Evolutionary conservation across 306 rosid species (phyloP).

Genomic region (Hippophae gyantsensis): DNA sequence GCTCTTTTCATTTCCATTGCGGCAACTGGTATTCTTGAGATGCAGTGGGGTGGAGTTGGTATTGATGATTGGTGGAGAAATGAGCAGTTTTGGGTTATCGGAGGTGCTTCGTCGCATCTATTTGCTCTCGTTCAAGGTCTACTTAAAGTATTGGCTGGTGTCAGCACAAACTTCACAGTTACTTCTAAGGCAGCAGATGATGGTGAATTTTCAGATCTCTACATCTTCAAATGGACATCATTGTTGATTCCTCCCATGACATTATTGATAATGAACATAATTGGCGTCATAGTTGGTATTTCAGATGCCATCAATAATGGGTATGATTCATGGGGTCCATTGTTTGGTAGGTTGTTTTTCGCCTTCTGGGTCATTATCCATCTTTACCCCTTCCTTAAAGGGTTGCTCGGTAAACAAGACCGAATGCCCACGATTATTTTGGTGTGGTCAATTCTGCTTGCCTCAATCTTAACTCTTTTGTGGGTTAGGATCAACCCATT

Average conservation of each 20-base stretch:
- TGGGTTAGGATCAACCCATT: constrained; percentile 94
- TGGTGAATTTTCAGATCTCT: constrained; percentile 88
- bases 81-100: constrained; percentile 97
- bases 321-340: constrained; percentile 94
- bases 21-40: constrained; percentile 84
- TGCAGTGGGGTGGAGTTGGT: constrained; percentile 93
- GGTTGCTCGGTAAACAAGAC: constrained; percentile 74
- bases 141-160: constrained; percentile 90
- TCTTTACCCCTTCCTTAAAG: constrained; percentile 89
- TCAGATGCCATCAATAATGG: constrained; percentile 94
- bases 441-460: constrained; percentile 88
- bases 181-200: constrained; percentile 95
- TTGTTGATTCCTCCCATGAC: constrained; percentile 77
- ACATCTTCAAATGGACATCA: constrained; percentile 90
- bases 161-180: constrained; percentile 84
- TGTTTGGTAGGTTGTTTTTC: constrained; percentile 85
- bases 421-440: constrained; percentile 78
- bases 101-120: constrained; percentile 88
- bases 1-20: constrained; percentile 88
- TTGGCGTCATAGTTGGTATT: constrained; percentile 78
- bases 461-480: constrained; percentile 79
- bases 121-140: constrained; percentile 88
- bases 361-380: constrained; percentile 88
- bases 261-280: constrained; percentile 60
- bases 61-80: constrained; percentile 99